Conservation (phyloP, 2,329 filamentous ascomycete species). For the Verticillium albo-atrum region DNA sequence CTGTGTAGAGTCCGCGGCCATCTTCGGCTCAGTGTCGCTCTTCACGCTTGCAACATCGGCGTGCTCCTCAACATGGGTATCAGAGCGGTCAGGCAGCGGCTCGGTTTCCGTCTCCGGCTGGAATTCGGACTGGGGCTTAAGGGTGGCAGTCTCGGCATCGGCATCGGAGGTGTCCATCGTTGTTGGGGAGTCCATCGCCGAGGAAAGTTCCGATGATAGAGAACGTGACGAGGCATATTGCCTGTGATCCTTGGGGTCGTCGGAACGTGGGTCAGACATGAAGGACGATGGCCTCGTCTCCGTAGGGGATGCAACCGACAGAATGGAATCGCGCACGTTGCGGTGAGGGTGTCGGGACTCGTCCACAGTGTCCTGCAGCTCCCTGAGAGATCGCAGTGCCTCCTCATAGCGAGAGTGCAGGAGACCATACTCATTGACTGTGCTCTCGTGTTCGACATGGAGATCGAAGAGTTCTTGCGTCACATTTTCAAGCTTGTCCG, state of each 20-base stretch:
- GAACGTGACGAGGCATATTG: slow-evolving; percentile 80
- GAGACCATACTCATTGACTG: slow-evolving; percentile 73
- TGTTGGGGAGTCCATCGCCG: slow-evolving; percentile 70
- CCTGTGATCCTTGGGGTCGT: slow-evolving; percentile 57
- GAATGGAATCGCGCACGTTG: slow-evolving; percentile 48
- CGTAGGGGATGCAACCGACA: slow-evolving; percentile 47
- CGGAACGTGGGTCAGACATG: slow-evolving; percentile 71
- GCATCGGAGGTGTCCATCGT: slow-evolving; percentile 52
- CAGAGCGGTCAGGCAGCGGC: neutral
- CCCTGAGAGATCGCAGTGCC: slow-evolving; percentile 73
- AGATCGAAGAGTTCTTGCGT: slow-evolving; percentile 90
- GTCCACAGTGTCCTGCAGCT: slow-evolving; percentile 80
- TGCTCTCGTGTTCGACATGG: slow-evolving; percentile 83
- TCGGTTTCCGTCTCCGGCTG: neutral
- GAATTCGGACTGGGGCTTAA: slow-evolving; percentile 27
- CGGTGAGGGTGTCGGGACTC: slow-evolving; percentile 64
- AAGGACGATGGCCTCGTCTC: slow-evolving; percentile 69
- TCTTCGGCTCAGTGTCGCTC: neutral
- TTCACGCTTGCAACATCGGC: neutral
- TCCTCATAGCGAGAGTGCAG: slow-evolving; percentile 90
- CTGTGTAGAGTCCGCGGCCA: neutral
- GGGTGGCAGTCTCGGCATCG: slow-evolving; percentile 50
- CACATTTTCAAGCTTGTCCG: slow-evolving; percentile 87
- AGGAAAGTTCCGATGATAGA: slow-evolving; percentile 90
- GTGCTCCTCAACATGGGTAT: neutral